Evolutionary conservation across 192 early-diverging fungal genomes (phyloP).

Genomic region (Diversispora eburnea): DNA sequence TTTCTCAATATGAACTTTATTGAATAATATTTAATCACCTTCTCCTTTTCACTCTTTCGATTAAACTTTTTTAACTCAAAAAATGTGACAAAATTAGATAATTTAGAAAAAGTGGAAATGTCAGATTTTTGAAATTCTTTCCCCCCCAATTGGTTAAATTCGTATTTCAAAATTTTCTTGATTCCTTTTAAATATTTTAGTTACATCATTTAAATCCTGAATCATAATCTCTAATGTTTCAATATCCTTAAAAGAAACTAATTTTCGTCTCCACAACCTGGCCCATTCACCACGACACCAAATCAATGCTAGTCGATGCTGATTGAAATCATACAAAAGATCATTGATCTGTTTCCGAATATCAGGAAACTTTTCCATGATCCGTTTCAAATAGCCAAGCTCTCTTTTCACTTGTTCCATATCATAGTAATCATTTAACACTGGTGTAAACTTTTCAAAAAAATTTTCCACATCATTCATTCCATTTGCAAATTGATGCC

Average conservation of each 20-base stretch:
- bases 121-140: too few relatives aligned
- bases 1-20: too few relatives aligned
- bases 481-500: constrained; percentile 2
- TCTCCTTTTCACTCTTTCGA: too few relatives aligned
- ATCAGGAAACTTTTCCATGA: constrained; percentile 1
- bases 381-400: not conserved
- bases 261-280: not conserved
- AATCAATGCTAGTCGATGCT: not conserved
- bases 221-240: not conserved
- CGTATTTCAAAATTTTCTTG: constrained; percentile 1
- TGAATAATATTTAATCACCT: too few relatives aligned
- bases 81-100: too few relatives aligned
- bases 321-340: not conserved
- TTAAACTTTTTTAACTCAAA: too few relatives aligned
- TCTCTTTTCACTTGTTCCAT: constrained; percentile 4
- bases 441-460: constrained; percentile 2
- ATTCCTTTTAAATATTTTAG: not conserved
- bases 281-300: not conserved
- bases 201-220: not conserved
- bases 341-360: not conserved
- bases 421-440: not conserved
- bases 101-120: too few relatives aligned
- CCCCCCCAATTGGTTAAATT: not conserved
- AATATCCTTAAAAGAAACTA: not conserved
- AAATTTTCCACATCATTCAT: not conserved